Conservation (phyloP, 495 filamentous ascomycete genomes). For the Choiromyces venosus region DNA sequence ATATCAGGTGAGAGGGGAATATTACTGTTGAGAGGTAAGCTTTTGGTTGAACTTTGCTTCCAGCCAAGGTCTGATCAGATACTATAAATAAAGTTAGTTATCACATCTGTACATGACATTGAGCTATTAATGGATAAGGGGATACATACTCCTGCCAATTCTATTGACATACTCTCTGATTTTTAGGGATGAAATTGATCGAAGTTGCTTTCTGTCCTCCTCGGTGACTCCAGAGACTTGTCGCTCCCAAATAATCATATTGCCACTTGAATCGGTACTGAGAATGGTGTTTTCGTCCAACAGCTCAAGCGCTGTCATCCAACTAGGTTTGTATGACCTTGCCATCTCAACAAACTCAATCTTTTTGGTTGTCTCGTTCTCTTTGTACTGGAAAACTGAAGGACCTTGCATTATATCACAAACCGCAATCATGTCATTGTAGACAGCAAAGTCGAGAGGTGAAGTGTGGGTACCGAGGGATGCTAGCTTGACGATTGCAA, state of each 20-base stretch:
- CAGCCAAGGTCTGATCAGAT: conserved; percentile 24
- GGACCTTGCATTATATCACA: conserved; percentile 93
- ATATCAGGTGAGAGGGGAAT: conserved; percentile 13
- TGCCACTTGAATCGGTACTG: conserved; percentile 77
- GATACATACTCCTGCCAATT: conserved; percentile 54
- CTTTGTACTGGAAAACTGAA: conserved; percentile 61
- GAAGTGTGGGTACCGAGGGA: conserved; percentile 76
- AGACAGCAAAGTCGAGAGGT: conserved; percentile 74
- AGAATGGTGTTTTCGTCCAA: conserved; percentile 71
- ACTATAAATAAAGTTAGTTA: conserved; percentile 5
- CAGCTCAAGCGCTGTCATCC: conserved; percentile 70
- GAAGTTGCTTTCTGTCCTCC: conserved; percentile 65
- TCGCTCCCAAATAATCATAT: conserved; percentile 69
- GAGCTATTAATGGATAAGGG: conserved; percentile 37
- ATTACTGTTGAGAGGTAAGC: conserved; percentile 88
- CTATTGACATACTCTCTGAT: conserved; percentile 90
- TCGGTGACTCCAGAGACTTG: conserved; percentile 65
- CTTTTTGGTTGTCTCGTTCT: conserved; percentile 29
- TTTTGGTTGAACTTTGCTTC: conserved; percentile 50
- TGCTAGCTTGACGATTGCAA: conserved; percentile 57
- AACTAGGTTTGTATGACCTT: conserved; percentile 72
- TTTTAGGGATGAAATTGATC: conserved; percentile 70
- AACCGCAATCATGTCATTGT: conserved; percentile 67
- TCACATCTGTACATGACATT: too few relatives aligned
- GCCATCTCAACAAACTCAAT: conserved; percentile 63